phyloP scores from a whole-genome alignment of 2,329 filamentous ascomycete genomes.

The Monilinia polystroma region DNA sequence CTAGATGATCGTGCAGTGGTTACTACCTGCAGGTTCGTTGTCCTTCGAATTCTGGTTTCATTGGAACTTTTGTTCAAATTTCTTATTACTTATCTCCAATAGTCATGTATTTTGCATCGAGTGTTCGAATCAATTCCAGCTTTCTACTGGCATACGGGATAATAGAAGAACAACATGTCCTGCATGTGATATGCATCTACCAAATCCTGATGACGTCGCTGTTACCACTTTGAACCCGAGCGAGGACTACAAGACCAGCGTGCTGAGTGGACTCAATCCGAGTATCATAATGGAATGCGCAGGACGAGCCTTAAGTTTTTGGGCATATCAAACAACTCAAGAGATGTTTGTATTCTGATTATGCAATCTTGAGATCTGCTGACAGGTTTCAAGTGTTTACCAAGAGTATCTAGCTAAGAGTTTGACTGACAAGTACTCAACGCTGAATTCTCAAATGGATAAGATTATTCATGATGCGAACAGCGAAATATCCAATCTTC shows the following conservation, averaged over 20 bases:
- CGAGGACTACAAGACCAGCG: constrained; percentile 87
- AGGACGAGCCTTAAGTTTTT: constrained; percentile 75
- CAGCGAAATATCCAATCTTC: constrained; percentile 64
- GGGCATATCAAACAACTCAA: constrained; percentile 81
- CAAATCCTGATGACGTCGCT: constrained; percentile 72
- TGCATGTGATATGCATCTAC: constrained; percentile 68
- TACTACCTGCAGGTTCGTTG: constrained; percentile 77
- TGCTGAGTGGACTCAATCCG: constrained; percentile 79
- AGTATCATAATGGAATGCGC: constrained; percentile 84
- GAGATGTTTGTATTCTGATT: constrained; percentile 62
- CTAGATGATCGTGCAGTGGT: constrained; percentile 73
- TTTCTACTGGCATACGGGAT: constrained; percentile 51
- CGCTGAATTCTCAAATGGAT: constrained; percentile 65
- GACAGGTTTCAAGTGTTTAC: constrained; percentile 57
- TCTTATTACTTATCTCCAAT: constrained; percentile 24
- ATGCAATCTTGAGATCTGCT: constrained; percentile 31
- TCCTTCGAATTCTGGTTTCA: not conserved
- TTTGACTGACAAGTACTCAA: constrained; percentile 68
- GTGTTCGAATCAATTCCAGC: constrained; percentile 65
- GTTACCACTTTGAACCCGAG: constrained; percentile 70
- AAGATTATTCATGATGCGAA: constrained; percentile 75
- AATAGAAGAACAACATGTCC: constrained; percentile 63
- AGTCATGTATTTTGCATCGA: constrained; percentile 84
- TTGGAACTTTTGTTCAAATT: not conserved
- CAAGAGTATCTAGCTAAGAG: constrained; percentile 73